A percentile compares a stretch with the other conserved stretches of the same genome.
These are phyloP conservation scores for Penicillium sp. DNA, from an alignment of 2,329 filamentous ascomycete species.

Conservation along the genomic window DNA sequence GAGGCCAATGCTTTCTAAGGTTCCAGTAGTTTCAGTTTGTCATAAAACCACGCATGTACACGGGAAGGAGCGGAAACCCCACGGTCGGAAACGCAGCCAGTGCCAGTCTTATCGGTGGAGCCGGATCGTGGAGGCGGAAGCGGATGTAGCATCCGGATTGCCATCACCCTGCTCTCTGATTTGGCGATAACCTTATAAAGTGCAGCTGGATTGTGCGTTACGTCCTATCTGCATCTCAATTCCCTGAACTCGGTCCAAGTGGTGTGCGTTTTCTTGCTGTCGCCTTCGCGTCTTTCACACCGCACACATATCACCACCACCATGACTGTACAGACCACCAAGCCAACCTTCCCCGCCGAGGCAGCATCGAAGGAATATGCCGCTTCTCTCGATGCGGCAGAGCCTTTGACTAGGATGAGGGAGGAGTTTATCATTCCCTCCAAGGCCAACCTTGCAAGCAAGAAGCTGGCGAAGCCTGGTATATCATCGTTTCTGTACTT, in stretches of 20 bases:
- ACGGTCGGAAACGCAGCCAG: not conserved
- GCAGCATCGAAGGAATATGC: constrained; percentile 40
- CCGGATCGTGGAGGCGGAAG: constrained; percentile 26
- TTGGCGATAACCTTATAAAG: constrained; percentile 15
- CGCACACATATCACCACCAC: constrained; percentile 1
- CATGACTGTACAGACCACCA: constrained; percentile 19
- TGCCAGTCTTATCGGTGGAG: constrained; percentile 6
- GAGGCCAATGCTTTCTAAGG: not conserved
- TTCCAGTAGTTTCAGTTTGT: not conserved
- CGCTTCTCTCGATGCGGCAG: constrained; percentile 57
- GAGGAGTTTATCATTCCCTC: constrained; percentile 75
- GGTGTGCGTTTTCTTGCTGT: not conserved
- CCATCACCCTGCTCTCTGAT: constrained; percentile 10
- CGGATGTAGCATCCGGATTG: constrained; percentile 19
- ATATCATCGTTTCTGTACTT: not conserved
- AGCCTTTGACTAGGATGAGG: constrained; percentile 60
- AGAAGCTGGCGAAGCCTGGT: constrained; percentile 50
- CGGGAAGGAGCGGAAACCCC: not conserved
- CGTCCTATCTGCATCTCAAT: constrained; percentile 11
- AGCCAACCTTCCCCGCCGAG: constrained; percentile 31
- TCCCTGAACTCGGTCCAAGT: not conserved
- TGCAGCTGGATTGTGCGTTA: constrained; percentile 1
- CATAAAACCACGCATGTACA: not conserved
- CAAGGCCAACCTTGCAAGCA: constrained; percentile 67
- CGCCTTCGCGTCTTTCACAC: not conserved